Evolutionary conservation across 345 rosid species (phyloP).

Genomic region (Citrus inodora): DNA sequence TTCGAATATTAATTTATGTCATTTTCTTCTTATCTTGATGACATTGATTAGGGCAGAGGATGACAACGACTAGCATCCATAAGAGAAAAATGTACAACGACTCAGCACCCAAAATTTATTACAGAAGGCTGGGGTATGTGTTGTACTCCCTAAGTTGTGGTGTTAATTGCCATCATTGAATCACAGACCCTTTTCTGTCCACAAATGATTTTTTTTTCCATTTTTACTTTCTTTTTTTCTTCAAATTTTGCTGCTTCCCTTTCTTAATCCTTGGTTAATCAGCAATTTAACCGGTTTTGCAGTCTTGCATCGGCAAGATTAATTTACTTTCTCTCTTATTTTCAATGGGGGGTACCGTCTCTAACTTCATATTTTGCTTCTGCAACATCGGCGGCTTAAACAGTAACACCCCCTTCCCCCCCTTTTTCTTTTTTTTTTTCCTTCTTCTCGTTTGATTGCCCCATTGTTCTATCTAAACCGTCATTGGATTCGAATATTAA

Average conservation of each 20-base stretch:
- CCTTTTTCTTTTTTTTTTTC: background rate
- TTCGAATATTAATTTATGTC: background rate
- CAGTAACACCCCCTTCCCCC: background rate
- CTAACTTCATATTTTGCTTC: background rate
- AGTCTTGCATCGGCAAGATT: background rate
- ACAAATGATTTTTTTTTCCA: background rate
- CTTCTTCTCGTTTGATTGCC: background rate
- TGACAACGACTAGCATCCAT: constrained; percentile 6
- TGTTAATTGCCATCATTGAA: background rate
- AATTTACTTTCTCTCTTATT: background rate
- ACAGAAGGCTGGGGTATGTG: constrained; percentile 5
- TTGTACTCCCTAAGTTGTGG: background rate
- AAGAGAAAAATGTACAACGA: background rate
- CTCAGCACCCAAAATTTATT: constrained; percentile 6
- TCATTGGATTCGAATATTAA: background rate
- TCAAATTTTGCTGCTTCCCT: background rate
- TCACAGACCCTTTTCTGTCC: background rate
- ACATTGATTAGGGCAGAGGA: background rate
- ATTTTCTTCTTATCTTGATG: background rate
- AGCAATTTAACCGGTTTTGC: background rate
- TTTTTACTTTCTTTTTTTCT: background rate
- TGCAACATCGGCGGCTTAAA: background rate
- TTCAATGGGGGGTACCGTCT: background rate
- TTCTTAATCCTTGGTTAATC: background rate
- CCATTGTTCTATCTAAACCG: background rate